Conservation (phyloP, 345 rosid species). For the Hibiscus syriacus region DNA sequence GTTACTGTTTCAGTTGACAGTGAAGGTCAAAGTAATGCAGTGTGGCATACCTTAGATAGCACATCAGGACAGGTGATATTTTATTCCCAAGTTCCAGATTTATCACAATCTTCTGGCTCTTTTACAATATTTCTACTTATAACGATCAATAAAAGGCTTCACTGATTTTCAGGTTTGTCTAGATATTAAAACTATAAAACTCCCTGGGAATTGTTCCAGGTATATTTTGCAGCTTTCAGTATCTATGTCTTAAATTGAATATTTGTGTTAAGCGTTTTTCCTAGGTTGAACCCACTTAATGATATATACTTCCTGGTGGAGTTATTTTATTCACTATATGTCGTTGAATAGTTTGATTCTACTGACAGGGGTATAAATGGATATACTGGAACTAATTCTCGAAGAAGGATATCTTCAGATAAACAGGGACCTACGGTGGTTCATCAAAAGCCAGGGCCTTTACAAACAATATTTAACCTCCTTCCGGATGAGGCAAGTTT, state of each 20-base stretch:
- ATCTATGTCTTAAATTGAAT: neutral
- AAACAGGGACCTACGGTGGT: conserved; percentile 89
- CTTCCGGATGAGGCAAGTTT: conserved; percentile 75
- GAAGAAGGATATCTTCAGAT: conserved; percentile 65
- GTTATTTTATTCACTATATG: neutral
- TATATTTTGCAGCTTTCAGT: conserved; percentile 17
- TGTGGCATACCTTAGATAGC: conserved; percentile 87
- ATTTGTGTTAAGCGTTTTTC: neutral
- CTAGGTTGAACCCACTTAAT: neutral
- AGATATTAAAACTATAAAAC: conserved; percentile 65
- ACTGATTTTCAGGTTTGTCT: conserved; percentile 72
- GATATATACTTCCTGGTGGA: too few relatives aligned
- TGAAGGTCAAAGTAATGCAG: conserved; percentile 86
- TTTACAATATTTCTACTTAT: conserved; percentile 7
- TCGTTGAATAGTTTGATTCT: conserved; percentile 15
- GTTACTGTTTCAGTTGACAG: conserved; percentile 76
- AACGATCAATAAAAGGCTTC: conserved; percentile 14
- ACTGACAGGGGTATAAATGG: conserved; percentile 53
- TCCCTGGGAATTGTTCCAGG: conserved; percentile 61
- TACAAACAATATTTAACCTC: conserved; percentile 88
- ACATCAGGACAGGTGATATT: conserved; percentile 80
- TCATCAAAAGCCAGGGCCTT: conserved; percentile 90
- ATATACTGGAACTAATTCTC: conserved; percentile 58
- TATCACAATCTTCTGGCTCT: neutral
- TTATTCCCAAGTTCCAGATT: conserved; percentile 14